phyloP scores from a whole-genome alignment of 2,329 filamentous ascomycete species.

The Beauveria rudraprayagi region DNA sequence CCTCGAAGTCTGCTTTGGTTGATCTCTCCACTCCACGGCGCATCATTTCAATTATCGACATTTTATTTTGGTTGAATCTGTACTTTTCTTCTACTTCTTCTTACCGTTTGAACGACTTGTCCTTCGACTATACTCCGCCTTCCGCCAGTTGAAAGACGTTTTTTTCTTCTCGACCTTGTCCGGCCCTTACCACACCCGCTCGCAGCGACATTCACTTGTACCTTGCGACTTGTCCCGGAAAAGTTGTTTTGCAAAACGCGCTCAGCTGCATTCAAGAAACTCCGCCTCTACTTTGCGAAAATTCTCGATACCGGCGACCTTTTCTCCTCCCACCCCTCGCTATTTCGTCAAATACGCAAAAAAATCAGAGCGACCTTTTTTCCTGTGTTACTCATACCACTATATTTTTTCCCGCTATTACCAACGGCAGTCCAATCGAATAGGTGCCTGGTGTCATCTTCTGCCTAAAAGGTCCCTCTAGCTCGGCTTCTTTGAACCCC shows the following conservation, averaged over 20 bases:
- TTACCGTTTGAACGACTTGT: conserved; percentile 10
- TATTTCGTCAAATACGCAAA: conserved; percentile 1
- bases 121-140: conserved; percentile 12
- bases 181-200: conserved; percentile 14
- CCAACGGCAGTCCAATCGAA: background rate
- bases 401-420: background rate
- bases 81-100: conserved; percentile 13
- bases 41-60: conserved; percentile 11
- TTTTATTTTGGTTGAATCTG: conserved; percentile 16
- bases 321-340: background rate
- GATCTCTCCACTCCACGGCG: conserved; percentile 32
- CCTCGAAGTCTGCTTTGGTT: conserved; percentile 45
- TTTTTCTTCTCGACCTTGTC: conserved; percentile 13
- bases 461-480: background rate
- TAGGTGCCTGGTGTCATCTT: conserved; percentile 9
- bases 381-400: conserved; percentile 5
- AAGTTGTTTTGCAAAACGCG: background rate
- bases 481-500: background rate
- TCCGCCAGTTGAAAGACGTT: background rate
- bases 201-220: conserved; percentile 46
- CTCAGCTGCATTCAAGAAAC: background rate
- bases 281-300: background rate
- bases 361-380: background rate
- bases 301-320: background rate
- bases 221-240: conserved; percentile 29